Evolutionary conservation across 192 early-diverging fungal genomes (phyloP).

Genomic region (Pecoramyces ruminantium): DNA sequence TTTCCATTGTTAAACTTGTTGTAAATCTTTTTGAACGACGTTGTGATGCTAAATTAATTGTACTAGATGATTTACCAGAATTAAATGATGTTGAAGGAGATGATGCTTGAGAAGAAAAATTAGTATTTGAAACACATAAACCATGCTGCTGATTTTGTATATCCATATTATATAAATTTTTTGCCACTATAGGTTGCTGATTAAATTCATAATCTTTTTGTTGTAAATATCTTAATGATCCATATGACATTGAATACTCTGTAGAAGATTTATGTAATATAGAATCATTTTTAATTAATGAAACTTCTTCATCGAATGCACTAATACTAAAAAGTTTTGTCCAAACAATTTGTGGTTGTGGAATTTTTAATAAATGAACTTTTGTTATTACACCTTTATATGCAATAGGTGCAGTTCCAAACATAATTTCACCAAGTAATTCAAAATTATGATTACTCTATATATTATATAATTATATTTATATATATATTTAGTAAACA

Average conservation of each 20-base stretch:
- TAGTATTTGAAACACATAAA: background rate
- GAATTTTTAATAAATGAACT: constrained; percentile 8
- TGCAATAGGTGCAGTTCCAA: constrained; percentile 8
- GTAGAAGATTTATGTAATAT: constrained; percentile 5
- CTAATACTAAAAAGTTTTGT: constrained; percentile 9
- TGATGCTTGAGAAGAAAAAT: background rate
- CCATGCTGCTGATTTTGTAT: background rate
- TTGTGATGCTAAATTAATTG: background rate
- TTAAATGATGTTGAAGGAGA: background rate
- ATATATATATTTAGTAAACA: no score
- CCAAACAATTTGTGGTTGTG: constrained; percentile 8
- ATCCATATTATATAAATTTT: background rate
- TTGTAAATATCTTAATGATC: background rate
- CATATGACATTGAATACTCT: background rate
- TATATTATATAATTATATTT: background rate
- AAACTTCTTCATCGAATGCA: constrained; percentile 4
- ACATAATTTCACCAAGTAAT: constrained; percentile 12
- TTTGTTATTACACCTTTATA: constrained; percentile 8
- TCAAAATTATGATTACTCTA: constrained; percentile 5
- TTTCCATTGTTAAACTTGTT: background rate
- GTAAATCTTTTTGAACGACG: background rate
- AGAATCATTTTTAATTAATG: background rate
- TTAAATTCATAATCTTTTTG: background rate
- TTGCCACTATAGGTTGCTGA: background rate
- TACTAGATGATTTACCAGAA: background rate